Evolutionary conservation across 2,329 filamentous ascomycete genomes (phyloP).

Genomic region (Cladosporium velox): DNA sequence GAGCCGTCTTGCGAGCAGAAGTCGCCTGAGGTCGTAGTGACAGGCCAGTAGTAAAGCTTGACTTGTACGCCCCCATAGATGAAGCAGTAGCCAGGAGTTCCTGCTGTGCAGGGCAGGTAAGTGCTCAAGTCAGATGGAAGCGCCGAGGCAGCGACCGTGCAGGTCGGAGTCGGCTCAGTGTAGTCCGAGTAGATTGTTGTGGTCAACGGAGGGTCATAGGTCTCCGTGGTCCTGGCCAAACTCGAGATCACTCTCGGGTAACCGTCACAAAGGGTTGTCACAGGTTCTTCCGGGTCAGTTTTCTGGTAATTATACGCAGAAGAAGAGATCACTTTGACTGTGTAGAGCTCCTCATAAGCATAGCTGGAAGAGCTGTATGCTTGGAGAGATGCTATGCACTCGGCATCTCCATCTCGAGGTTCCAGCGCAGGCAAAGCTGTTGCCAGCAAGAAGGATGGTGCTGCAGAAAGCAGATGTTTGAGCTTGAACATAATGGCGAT

Average conservation of each 20-base stretch:
- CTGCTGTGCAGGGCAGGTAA: not conserved
- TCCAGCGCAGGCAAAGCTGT: conserved; percentile 2
- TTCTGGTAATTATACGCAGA: not conserved
- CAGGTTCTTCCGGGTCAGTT: not conserved
- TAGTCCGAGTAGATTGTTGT: not conserved
- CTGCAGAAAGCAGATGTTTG: not conserved
- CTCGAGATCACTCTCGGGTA: not conserved
- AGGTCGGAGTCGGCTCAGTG: not conserved
- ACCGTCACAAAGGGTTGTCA: conserved; percentile 9
- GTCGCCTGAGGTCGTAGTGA: conserved; percentile 7
- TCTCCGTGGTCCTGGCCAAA: not conserved
- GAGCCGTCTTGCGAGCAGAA: conserved; percentile 17
- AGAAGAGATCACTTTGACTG: not conserved
- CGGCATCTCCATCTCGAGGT: conserved; percentile 7
- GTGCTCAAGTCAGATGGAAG: not conserved
- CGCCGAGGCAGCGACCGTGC: conserved; percentile 4
- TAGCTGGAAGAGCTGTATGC: conserved; percentile 4
- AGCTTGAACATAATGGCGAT: not conserved
- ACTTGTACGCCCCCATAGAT: not conserved
- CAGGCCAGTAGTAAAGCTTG: conserved; percentile 15
- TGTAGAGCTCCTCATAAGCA: conserved; percentile 3
- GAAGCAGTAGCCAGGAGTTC: conserved; percentile 4
- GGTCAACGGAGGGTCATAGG: conserved; percentile 11
- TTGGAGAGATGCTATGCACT: conserved; percentile 4
- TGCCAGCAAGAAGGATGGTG: not conserved